Conservation (phyloP, 2,329 filamentous ascomycete species). For the Scytalidium lignicola region DNA sequence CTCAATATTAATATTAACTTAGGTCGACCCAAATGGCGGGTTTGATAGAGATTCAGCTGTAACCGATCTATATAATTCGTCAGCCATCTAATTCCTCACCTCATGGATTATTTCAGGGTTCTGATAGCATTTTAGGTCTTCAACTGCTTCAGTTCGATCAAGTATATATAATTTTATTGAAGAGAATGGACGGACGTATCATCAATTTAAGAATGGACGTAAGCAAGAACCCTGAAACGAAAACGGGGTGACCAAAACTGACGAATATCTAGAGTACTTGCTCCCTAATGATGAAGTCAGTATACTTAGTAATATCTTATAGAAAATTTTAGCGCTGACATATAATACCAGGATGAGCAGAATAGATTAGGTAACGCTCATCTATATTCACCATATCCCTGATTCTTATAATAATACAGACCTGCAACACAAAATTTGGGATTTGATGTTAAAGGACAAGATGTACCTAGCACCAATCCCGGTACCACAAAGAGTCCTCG, state of each 20-base stretch:
- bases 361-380: constrained; percentile 9
- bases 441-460: constrained; percentile 13
- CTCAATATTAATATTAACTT: no score
- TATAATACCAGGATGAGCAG: constrained; percentile 3
- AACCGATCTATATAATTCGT: no score
- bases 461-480: constrained; percentile 21
- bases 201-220: constrained; percentile 30
- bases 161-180: constrained; percentile 14
- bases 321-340: neutral
- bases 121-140: no score
- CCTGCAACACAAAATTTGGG: constrained; percentile 17
- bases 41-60: no score
- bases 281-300: constrained; percentile 15
- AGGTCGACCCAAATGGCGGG: no score
- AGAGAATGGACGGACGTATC: constrained; percentile 18
- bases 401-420: constrained; percentile 4
- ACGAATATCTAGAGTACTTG: constrained; percentile 11
- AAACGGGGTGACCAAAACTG: neutral
- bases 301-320: neutral
- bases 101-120: no score
- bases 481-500: constrained; percentile 29
- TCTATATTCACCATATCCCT: neutral
- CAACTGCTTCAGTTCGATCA: constrained; percentile 5
- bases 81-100: no score
- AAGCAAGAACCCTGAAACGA: neutral